A percentile compares a stretch with the other conserved stretches of the same genome.
Evolutionary conservation across 2,329 filamentous ascomycete genomes (phyloP).

Genomic region (Clathrospora elynae): DNA sequence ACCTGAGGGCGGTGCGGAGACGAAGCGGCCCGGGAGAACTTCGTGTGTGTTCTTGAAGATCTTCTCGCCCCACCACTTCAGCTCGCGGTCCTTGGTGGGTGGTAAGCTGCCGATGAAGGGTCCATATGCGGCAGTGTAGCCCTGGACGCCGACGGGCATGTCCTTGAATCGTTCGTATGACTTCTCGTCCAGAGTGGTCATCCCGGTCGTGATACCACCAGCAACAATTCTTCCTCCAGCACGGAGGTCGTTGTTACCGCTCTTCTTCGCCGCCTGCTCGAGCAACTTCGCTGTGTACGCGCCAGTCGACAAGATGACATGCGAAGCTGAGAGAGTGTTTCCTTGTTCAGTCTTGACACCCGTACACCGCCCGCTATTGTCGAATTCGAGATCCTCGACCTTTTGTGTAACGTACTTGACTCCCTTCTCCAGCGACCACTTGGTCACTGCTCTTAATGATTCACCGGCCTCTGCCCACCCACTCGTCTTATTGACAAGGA

Average conservation of each 20-base stretch:
- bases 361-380: constrained; percentile 51
- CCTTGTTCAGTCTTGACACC: constrained; percentile 46
- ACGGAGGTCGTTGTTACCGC: constrained; percentile 57
- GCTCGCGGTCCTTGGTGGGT: constrained; percentile 41
- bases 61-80: constrained; percentile 45
- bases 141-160: constrained; percentile 46
- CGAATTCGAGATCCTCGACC: constrained; percentile 56
- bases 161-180: constrained; percentile 34
- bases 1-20: constrained; percentile 63
- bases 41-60: constrained; percentile 45
- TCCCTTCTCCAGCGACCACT: constrained; percentile 58
- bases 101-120: constrained; percentile 43
- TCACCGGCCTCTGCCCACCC: constrained; percentile 69
- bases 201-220: constrained; percentile 58
- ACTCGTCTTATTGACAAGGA: constrained; percentile 64
- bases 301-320: constrained; percentile 49
- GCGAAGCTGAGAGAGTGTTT: constrained; percentile 29
- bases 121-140: constrained; percentile 36
- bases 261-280: constrained; percentile 55
- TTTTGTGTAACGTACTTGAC: constrained; percentile 64
- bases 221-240: constrained; percentile 61
- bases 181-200: constrained; percentile 52
- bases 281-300: constrained; percentile 52
- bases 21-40: constrained; percentile 54
- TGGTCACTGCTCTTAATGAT: constrained; percentile 60